Evolutionary conservation across 2,329 filamentous ascomycete genomes (phyloP), one percentile per base, ranked within the genome.

Genomic region (Diaporthe vexans): DNA sequence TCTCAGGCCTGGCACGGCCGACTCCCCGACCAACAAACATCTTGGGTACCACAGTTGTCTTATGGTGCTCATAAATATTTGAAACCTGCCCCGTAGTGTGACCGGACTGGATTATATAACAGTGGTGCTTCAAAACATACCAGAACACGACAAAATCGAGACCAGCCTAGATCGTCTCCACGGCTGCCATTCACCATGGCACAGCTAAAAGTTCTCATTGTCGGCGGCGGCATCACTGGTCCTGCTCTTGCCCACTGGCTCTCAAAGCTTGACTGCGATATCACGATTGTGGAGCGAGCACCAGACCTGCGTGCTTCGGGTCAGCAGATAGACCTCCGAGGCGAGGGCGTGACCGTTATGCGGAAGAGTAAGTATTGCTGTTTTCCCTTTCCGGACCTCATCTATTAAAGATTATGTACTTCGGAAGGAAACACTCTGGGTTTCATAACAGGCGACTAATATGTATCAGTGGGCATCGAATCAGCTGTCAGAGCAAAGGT

Each of bases 291-390:
- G 11, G 79, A 81, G 72, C 79, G 79, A n/a, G 77, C 77, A 29
- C 75, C 77, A 10, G 17, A 69, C 8, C 75, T 78, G 11, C 75
- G 79, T n/a, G 69, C 71, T 1, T 74, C 75, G 1, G 79, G 79
- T 5, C 79, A 80, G 48, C 78, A 80, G 59, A 67, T 81, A n/a
- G 79, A 81, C 67, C 74, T 81, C 29, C 79, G 79, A 29, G 78
- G 71, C 10, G 59, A 77, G 46, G 79, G 78, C 7, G 71, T 80
- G 15, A 58, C 76, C 7, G 70, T 76, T 4, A 79, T 80, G 78
- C 73, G 76, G n/a, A 77, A 76, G 46, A 77, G 40, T 43, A 43
- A 19, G 40, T 7, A 43, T 19, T 19, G 40, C 40, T 19, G 4
- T 17, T 43, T 3, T 43, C 40, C 40, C 6, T 19, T 43, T 43